Conservation (phyloP, 345 rosid genomes). For the Eucalyptus cladocalyx region DNA sequence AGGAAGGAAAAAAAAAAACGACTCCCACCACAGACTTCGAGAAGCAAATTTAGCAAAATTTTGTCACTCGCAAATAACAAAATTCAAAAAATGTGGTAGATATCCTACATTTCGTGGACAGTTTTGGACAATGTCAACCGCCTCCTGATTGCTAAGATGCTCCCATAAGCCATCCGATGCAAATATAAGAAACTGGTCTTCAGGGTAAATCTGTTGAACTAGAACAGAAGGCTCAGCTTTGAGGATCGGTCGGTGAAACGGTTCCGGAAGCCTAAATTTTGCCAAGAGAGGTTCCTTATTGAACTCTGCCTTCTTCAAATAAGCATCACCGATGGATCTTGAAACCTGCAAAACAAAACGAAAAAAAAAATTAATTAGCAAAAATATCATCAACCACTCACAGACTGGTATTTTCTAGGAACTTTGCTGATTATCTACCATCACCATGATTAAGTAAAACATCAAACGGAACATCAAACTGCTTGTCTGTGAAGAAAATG, state of each 20-base stretch:
- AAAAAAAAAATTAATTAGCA: not conserved
- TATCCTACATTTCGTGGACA: slow-evolving; percentile 68
- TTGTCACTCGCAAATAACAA: not conserved
- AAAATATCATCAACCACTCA: not conserved
- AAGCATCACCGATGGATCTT: slow-evolving; percentile 95
- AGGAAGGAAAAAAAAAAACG: not conserved
- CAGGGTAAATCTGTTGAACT: slow-evolving; percentile 60
- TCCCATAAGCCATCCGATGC: slow-evolving; percentile 99
- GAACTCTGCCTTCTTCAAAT: slow-evolving; percentile 80
- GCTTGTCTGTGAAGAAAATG: not conserved
- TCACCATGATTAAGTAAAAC: not conserved
- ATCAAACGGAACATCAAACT: not conserved
- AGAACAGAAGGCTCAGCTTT: slow-evolving; percentile 75
- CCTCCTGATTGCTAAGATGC: slow-evolving; percentile 89
- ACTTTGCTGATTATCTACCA: not conserved
- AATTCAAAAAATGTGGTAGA: not conserved
- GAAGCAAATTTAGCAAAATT: not conserved
- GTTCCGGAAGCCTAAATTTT: slow-evolving; percentile 65
- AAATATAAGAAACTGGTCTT: slow-evolving; percentile 89
- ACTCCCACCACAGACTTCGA: not conserved
- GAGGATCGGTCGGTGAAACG: slow-evolving; percentile 73
- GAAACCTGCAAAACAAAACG: slow-evolving; percentile 38
- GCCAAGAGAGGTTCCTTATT: slow-evolving; percentile 75
- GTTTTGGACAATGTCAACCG: slow-evolving; percentile 76
- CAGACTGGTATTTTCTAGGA: not conserved